These are phyloP conservation scores for Tetracladium marchalianum DNA, from an alignment of 495 filamentous ascomycete genomes.

Conservation along the genomic window DNA sequence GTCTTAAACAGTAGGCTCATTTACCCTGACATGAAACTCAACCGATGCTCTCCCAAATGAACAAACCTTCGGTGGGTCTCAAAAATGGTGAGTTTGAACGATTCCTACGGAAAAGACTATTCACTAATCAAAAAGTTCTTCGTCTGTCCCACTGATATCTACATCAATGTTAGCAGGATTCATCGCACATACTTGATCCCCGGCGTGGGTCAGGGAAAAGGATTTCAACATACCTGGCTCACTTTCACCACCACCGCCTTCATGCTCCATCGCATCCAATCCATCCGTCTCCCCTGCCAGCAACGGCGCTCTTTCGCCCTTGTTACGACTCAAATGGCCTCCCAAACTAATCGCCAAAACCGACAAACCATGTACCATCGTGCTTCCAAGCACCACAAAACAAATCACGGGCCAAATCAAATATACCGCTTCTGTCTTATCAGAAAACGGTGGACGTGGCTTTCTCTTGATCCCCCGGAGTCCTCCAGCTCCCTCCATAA, in stretches of 20 bases:
- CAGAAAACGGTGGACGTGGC: constrained; percentile 15
- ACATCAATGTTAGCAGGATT: too few species aligned
- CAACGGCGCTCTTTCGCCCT: constrained; percentile 29
- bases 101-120: too few species aligned
- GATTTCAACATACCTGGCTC: constrained; percentile 12
- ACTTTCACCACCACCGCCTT: constrained; percentile 26
- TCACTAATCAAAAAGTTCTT: too few species aligned
- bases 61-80: too few species aligned
- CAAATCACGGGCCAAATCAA: constrained; percentile 39
- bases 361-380: constrained; percentile 37
- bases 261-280: constrained; percentile 34
- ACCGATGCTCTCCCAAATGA: too few species aligned
- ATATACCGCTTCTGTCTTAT: constrained; percentile 24
- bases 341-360: constrained; percentile 30
- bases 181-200: too few species aligned
- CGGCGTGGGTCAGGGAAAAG: too few species aligned
- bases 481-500: constrained; percentile 31
- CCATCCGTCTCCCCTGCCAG: constrained; percentile 31
- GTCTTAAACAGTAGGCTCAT: too few species aligned
- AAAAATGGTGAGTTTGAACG: too few species aligned
- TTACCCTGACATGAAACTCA: too few species aligned
- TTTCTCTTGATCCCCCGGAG: constrained; percentile 21
- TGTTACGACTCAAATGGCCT: constrained; percentile 28
- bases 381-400: constrained; percentile 37
- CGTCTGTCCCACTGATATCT: too few species aligned